Evolutionary conservation across 2,329 filamentous ascomycete species (phyloP).

Genomic region (Clarireedia paspali): DNA sequence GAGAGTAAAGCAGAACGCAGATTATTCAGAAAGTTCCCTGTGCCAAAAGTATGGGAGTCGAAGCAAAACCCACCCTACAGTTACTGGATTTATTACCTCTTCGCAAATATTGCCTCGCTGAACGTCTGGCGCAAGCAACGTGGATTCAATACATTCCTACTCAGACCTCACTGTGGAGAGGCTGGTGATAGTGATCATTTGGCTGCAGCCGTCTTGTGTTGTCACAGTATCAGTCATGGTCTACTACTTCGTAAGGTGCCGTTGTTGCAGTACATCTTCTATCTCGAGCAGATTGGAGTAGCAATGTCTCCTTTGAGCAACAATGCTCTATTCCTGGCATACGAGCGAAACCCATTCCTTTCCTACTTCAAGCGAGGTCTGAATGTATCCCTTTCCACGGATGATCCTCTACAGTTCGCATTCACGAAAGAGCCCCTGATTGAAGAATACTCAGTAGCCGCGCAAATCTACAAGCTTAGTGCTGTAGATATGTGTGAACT

Average conservation of each 20-base stretch:
- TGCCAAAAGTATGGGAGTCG: constrained; percentile 80
- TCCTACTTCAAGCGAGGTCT: constrained; percentile 92
- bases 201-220: constrained; percentile 83
- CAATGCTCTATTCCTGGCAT: constrained; percentile 91
- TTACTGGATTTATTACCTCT: constrained; percentile 98
- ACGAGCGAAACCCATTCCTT: constrained; percentile 93
- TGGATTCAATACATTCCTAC: constrained; percentile 90
- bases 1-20: constrained; percentile 94
- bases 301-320: constrained; percentile 99
- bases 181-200: constrained; percentile 95
- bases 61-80: constrained; percentile 97
- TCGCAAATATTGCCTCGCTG: constrained; percentile 85
- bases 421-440: constrained; percentile 98
- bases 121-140: constrained; percentile 87
- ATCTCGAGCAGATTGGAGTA: constrained; percentile 94
- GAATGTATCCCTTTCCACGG: constrained; percentile 92
- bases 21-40: constrained; percentile 91
- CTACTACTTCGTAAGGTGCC: constrained; percentile 89
- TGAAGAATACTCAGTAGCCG: constrained; percentile 95
- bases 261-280: constrained; percentile 92
- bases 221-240: constrained; percentile 95
- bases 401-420: constrained; percentile 94
- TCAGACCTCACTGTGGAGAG: constrained; percentile 92
- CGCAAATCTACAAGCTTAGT: constrained; percentile 96
- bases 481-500: constrained; percentile 98